Evolutionary conservation across 495 filamentous ascomycete species (phyloP).

Genomic region (Annulohypoxylon stygium): DNA sequence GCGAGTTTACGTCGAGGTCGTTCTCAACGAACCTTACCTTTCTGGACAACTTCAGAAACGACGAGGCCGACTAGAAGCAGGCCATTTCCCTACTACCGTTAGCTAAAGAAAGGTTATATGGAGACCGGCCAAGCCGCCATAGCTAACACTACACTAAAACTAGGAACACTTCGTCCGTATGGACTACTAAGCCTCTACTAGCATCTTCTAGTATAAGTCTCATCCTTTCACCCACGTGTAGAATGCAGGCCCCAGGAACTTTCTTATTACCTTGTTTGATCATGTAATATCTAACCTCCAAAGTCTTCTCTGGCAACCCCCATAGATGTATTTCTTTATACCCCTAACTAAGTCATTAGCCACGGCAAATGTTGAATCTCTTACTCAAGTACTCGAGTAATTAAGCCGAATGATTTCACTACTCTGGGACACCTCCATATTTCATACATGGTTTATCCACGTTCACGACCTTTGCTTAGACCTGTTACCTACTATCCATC

Average conservation of each 20-base stretch:
- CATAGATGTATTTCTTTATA: neutral
- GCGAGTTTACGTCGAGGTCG: conserved; percentile 15
- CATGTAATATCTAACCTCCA: neutral
- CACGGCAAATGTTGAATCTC: neutral
- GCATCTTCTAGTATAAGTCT: neutral
- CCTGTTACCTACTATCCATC: neutral
- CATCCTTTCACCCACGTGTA: conserved; percentile 12
- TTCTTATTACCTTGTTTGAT: neutral
- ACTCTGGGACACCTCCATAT: neutral
- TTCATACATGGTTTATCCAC: conserved; percentile 7
- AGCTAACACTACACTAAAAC: conserved; percentile 8
- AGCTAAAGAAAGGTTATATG: conserved; percentile 5
- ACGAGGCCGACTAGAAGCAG: conserved; percentile 26
- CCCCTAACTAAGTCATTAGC: neutral
- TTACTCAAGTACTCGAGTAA: neutral
- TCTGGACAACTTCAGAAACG: conserved; percentile 9
- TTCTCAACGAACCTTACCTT: conserved; percentile 17
- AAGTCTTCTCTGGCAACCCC: conserved; percentile 13
- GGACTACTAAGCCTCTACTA: neutral
- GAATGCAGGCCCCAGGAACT: conserved; percentile 6
- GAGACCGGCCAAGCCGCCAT: conserved; percentile 5
- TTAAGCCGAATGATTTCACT: neutral
- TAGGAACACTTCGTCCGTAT: neutral
- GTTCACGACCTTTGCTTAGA: neutral
- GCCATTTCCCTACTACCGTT: conserved; percentile 22